A percentile compares a stretch with the other conserved stretches of the same genome.
Evolutionary conservation across 495 filamentous ascomycete genomes (phyloP).

Genomic region (Paragyromitra xinjiangensis): DNA sequence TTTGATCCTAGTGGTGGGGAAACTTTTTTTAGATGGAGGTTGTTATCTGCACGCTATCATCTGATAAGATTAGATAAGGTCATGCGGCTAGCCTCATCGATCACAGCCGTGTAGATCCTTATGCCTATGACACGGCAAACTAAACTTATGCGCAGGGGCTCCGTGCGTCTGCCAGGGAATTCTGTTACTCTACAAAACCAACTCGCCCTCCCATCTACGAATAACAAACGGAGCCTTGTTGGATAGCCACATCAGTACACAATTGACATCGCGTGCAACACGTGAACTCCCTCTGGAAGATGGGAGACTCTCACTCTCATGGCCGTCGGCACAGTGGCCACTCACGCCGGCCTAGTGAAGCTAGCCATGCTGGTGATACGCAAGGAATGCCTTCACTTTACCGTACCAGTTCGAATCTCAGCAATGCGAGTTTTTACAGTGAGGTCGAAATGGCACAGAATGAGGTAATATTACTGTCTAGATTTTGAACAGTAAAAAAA

Average conservation of each 20-base stretch:
- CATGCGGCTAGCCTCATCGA: conserved; percentile 14
- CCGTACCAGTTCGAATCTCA: conserved; percentile 77
- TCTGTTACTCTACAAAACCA: conserved; percentile 3
- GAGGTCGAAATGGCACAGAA: conserved; percentile 99
- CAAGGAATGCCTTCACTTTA: conserved; percentile 58
- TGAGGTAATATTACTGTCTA: conserved; percentile 68
- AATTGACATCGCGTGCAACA: conserved; percentile 9
- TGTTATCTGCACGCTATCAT: conserved; percentile 32
- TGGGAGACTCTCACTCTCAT: conserved; percentile 40
- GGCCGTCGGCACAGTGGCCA: conserved; percentile 39
- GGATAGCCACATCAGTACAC: conserved; percentile 14
- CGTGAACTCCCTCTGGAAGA: conserved; percentile 21
- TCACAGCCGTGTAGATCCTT: conserved; percentile 10
- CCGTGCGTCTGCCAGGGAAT: conserved; percentile 14
- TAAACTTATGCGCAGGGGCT: conserved; percentile 10
- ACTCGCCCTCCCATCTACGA: not conserved
- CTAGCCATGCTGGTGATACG: conserved; percentile 18
- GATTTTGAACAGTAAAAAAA: not conserved
- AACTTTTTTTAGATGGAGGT: conserved; percentile 19
- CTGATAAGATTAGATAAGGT: conserved; percentile 44
- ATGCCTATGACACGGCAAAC: conserved; percentile 14
- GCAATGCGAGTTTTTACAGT: conserved; percentile 83
- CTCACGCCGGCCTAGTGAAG: conserved; percentile 28
- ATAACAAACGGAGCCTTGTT: not conserved
- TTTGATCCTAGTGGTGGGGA: conserved; percentile 27